A percentile compares a stretch with the other conserved stretches of the same genome.
These are phyloP conservation scores for Uronychia binucleata DNA, from an alignment of 73 alveolate genomes.

Conservation along the genomic window DNA sequence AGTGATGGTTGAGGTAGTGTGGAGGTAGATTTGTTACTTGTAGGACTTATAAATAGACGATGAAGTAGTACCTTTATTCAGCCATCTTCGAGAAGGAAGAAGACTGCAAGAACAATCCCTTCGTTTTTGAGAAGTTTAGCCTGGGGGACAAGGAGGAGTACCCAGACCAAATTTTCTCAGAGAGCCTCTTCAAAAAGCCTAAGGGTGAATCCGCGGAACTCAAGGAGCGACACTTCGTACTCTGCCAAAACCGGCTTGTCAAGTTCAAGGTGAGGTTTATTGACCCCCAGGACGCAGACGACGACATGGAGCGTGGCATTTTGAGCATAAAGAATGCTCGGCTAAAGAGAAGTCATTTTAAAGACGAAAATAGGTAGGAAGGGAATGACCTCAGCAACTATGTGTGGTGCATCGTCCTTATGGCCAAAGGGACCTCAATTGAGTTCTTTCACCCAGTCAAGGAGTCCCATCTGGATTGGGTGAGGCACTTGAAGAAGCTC, in stretches of 20 bases:
- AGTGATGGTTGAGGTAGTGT: neutral
- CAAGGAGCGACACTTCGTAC: slow-evolving; percentile 37
- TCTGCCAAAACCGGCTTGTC: slow-evolving; percentile 10
- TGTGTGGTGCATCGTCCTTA: slow-evolving; percentile 37
- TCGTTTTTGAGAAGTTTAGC: slow-evolving; percentile 44
- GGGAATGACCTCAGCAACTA: slow-evolving; percentile 17
- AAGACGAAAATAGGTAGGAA: slow-evolving; percentile 44
- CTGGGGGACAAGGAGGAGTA: slow-evolving; percentile 16
- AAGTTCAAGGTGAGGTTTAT: slow-evolving; percentile 23
- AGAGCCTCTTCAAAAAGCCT: slow-evolving; percentile 33
- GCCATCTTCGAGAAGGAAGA: slow-evolving; percentile 48
- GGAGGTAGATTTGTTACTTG: neutral
- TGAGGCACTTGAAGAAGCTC: slow-evolving; percentile 15
- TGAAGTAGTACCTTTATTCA: too few relatives aligned
- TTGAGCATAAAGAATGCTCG: slow-evolving; percentile 29
- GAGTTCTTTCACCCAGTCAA: slow-evolving; percentile 41
- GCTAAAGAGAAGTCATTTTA: slow-evolving; percentile 35
- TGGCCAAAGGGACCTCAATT: slow-evolving; percentile 44
- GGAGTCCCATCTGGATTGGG: slow-evolving; percentile 24
- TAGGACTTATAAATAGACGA: too few relatives aligned
- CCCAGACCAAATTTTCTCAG: slow-evolving; percentile 15
- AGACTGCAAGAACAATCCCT: slow-evolving; percentile 53
- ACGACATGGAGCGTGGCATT: slow-evolving; percentile 40
- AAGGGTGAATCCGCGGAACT: slow-evolving; percentile 21
- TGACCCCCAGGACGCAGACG: slow-evolving; percentile 15